Base-by-base conservation (phyloP, 2,329 filamentous ascomycete genomes). In the Beauveria rudraprayagi region DNA sequence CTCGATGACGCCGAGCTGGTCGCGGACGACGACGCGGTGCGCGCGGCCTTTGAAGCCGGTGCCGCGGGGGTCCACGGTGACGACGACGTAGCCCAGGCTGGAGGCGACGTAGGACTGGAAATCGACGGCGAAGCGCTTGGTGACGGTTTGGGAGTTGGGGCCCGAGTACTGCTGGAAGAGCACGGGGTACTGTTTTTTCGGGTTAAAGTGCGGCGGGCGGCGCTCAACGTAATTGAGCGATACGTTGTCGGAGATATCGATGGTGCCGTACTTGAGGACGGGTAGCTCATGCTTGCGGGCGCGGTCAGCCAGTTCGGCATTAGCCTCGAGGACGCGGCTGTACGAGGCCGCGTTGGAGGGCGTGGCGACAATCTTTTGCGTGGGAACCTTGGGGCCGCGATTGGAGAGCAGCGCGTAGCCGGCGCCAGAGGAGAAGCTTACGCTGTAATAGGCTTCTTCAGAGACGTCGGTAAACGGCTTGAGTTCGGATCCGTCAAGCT, bases 151-250 rank as follows among this genome's bases (percentile, higher is more conserved):
- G 19, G 92, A 97, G n/a, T 89, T 91, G 0, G 94, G 94, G 0
- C 94, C 94, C 26, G 91, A 93, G 77, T 99, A 99, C 62, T 97
- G 87, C 69, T 90, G 88, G 80, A 99, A 99, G 5, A 99, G 83
- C 1, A 99, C 92, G 0, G 94, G 94, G 67, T 99, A 97, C 70
- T 89, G 86, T 75, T 90, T 92, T 67, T 85, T 86, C 19, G 85
- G 79, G 71, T 92, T 83, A 71, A 97, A 99, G 73, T 96, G 89
- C 1, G 92, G 89, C 6, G 94, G 94, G 0, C 91, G 89, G 34
- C 92, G 88, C 74, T 99, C 94, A 16, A 97, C 77, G 66, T 84
- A 86, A 73, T 85, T 85, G 67, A 86, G 77, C 19, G 86, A 83
- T 66, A 89, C 87, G 37, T 87, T 90, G 64, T 94, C 88, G n/a